Evolutionary conservation across 2,329 filamentous ascomycete species (phyloP), one percentile per base, ranked within the genome.

Genomic region (Scedosporium dehoogii): DNA sequence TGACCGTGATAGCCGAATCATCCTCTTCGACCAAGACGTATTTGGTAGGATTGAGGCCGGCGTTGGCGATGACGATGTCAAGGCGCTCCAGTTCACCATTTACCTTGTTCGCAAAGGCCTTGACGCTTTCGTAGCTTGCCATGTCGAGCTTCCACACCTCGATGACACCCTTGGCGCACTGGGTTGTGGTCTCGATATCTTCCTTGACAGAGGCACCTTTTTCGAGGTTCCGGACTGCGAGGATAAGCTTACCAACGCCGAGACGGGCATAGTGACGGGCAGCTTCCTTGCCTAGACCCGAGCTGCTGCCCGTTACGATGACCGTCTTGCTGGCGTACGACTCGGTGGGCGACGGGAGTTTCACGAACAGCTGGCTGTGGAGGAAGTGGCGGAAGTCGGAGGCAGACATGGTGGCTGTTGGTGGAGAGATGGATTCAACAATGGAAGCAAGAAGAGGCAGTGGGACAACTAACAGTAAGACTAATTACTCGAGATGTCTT

Each of bases 81-180:
- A 83, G 65, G 7, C 75, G 73, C 0, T 70, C 60, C 3, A 82
- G 69, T 1, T 69, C 58, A 16, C 16, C 48, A 12, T 38, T 38
- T 29, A 44, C 59, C 4, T 67, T 41, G 7, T 60, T 60, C 0
- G 71, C 73, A 62, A 84, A 83, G 0, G 65, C 67, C 33, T 72
- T 70, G 1, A 83, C 69, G 1, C 78, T 81, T 1, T 73, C 69
- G 59, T 81, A 80, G 0, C 72, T 76, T 4, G 63, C 61, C 74
- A 83, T 77, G 56, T 84, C 79, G n/a, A 84, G 66, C 2, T 68
- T 9, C 79, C 78, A 83, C 9, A 84, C 79, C 10, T 80, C 72
- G 12, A 83, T 73, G 33, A 21, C 23, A 7, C 16, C 23, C 18
- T 27, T 41, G 4, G 48, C 12, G 16, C 12, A 21, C 6, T 51